Conservation (phyloP, 2,329 filamentous ascomycete genomes). For the Xylaria sp. region DNA sequence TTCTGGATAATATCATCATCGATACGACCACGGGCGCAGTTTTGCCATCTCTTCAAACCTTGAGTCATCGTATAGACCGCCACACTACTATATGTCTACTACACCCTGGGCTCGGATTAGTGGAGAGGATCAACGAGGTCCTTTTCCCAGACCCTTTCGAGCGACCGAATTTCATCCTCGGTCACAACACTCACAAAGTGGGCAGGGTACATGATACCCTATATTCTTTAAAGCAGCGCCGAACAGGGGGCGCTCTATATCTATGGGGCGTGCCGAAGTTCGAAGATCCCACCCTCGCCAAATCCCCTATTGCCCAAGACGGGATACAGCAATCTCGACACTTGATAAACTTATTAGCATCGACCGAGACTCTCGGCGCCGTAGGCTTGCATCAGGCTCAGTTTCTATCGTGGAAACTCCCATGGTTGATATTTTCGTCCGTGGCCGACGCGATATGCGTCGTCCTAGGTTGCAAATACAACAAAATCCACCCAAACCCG, state of each 20-base stretch:
- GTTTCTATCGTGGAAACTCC: constrained; percentile 79
- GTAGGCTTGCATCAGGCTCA: constrained; percentile 67
- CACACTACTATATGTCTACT: constrained; percentile 80
- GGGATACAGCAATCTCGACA: constrained; percentile 56
- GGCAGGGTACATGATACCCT: constrained; percentile 31
- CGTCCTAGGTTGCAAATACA: constrained; percentile 80
- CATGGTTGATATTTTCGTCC: constrained; percentile 79
- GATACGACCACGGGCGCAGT: constrained; percentile 37
- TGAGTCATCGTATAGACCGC: constrained; percentile 55
- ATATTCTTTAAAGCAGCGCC: constrained; percentile 58
- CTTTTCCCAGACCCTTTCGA: constrained; percentile 74
- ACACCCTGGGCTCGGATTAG: constrained; percentile 83
- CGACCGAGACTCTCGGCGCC: constrained; percentile 71
- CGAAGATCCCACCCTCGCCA: constrained; percentile 22
- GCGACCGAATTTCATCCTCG: constrained; percentile 81
- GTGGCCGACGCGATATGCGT: constrained; percentile 86
- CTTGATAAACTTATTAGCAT: constrained; percentile 72
- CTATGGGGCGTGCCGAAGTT: constrained; percentile 36
- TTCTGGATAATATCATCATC: constrained; percentile 46
- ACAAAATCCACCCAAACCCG: constrained; percentile 74
- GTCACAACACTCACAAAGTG: constrained; percentile 63
- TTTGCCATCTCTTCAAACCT: constrained; percentile 37
- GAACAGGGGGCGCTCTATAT: constrained; percentile 32
- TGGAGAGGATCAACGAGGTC: constrained; percentile 78
- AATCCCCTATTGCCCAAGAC: constrained; percentile 42